Conservation (phyloP, 495 filamentous ascomycete genomes). For the Letharia columbiana region DNA sequence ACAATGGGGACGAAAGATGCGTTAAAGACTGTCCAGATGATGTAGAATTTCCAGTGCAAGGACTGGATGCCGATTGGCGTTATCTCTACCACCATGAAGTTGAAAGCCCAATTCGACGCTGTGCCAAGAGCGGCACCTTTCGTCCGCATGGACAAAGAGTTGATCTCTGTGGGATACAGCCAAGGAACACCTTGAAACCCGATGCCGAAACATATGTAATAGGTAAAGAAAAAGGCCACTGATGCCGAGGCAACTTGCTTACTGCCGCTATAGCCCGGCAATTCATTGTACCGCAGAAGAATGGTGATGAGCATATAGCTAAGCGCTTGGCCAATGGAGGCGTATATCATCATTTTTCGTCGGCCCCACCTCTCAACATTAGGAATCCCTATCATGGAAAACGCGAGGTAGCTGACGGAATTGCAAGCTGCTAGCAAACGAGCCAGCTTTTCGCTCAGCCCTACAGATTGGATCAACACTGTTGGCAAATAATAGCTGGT, state of each 20-base stretch:
- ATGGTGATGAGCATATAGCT: conserved; percentile 52
- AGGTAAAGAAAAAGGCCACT: conserved; percentile 48
- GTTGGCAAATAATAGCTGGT: conserved; percentile 28
- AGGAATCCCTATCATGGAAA: conserved; percentile 37
- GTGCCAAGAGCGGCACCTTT: conserved; percentile 52
- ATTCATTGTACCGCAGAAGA: conserved; percentile 39
- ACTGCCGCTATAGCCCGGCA: conserved; percentile 25
- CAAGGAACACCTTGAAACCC: conserved; percentile 51
- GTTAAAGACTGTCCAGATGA: conserved; percentile 57
- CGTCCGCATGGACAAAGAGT: conserved; percentile 46
- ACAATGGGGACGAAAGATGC: conserved; percentile 52
- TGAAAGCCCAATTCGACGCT: conserved; percentile 51
- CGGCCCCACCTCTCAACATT: conserved; percentile 45
- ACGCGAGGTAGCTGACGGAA: conserved; percentile 42
- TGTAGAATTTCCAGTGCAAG: conserved; percentile 54
- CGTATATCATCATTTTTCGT: conserved; percentile 45
- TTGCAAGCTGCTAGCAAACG: conserved; percentile 45
- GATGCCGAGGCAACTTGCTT: conserved; percentile 35
- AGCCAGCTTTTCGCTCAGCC: conserved; percentile 38
- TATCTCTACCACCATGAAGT: conserved; percentile 57
- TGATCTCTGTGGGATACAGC: conserved; percentile 59
- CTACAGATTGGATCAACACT: conserved; percentile 44
- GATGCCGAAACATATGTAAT: conserved; percentile 44
- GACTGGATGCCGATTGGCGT: conserved; percentile 51
- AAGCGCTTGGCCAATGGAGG: conserved; percentile 36